Conservation (phyloP, 2,329 filamentous ascomycete species). For the Alternaria triticina region DNA sequence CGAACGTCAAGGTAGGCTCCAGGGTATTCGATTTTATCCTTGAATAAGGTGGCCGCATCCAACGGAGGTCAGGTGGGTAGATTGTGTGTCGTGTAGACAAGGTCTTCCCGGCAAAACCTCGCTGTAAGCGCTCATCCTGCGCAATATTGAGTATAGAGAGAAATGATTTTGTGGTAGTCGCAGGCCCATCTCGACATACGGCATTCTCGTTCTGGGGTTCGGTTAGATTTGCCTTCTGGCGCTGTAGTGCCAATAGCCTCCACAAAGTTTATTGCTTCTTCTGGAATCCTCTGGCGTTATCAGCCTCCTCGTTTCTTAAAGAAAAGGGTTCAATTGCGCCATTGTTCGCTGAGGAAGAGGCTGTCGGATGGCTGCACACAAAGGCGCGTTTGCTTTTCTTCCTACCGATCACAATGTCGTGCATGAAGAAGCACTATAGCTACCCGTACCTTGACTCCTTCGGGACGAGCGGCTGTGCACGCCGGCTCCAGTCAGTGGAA, state of each 20-base stretch:
- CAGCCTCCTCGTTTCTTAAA: neutral
- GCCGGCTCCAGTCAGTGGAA: neutral
- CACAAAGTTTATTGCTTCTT: neutral
- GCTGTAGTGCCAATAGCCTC: neutral
- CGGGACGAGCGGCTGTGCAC: neutral
- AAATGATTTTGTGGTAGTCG: neutral
- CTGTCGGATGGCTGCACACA: neutral
- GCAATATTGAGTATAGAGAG: neutral
- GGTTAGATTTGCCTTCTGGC: neutral
- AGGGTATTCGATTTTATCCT: neutral
- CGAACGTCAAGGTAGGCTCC: neutral
- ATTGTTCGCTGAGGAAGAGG: neutral
- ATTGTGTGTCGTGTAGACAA: neutral
- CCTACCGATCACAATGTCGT: constrained; percentile 5
- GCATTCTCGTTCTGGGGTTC: neutral
- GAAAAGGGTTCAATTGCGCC: constrained; percentile 1
- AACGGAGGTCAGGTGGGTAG: neutral
- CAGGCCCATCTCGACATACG: neutral
- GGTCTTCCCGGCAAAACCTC: neutral
- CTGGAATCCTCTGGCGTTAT: neutral
- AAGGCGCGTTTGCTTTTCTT: neutral
- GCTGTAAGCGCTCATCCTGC: neutral
- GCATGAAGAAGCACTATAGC: constrained; percentile 2
- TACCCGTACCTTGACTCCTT: constrained; percentile 2
- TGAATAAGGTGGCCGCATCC: neutral